phyloP scores from a whole-genome alignment of 2,329 filamentous ascomycete genomes.

The Hymenoscyphus occultus region DNA sequence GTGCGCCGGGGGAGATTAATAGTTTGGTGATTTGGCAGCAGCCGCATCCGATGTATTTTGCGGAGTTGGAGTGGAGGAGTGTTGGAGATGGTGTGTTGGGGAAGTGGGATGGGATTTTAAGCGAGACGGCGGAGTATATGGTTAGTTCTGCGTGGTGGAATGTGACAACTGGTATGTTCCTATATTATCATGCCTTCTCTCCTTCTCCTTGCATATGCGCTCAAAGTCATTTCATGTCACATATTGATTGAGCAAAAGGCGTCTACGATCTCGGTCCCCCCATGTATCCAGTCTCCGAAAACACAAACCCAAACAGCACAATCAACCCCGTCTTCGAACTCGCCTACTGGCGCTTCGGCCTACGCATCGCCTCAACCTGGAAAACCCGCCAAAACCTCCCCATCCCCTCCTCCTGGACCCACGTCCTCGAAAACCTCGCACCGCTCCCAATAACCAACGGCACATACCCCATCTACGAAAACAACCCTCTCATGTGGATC shows the following conservation, averaged over 20 bases:
- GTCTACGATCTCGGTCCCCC: conserved; percentile 53
- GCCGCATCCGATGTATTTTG: conserved; percentile 59
- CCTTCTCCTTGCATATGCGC: background rate
- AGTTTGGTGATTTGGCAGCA: conserved; percentile 61
- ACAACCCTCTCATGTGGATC: conserved; percentile 46
- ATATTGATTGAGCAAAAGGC: conserved; percentile 2
- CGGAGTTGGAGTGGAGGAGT: conserved; percentile 47
- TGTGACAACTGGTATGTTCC: conserved; percentile 40
- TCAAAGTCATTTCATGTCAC: background rate
- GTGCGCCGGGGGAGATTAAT: conserved; percentile 59
- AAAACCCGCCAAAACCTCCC: conserved; percentile 45
- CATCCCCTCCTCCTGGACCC: conserved; percentile 45
- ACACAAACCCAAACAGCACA: conserved; percentile 55
- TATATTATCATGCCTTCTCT: background rate
- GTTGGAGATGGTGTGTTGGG: conserved; percentile 43
- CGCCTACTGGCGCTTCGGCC: conserved; percentile 59
- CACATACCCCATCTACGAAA: conserved; percentile 55
- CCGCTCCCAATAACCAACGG: conserved; percentile 48
- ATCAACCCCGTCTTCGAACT: conserved; percentile 59
- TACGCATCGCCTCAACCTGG: conserved; percentile 53
- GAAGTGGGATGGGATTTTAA: conserved; percentile 53
- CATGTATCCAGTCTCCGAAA: conserved; percentile 53
- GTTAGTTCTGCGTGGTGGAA: conserved; percentile 56
- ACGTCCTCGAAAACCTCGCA: conserved; percentile 51
- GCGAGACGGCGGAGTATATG: conserved; percentile 57